Evolutionary conservation across 306 rosid species (phyloP), one percentile per base, ranked within the genome.

Genomic region (Abrus precatorius): DNA sequence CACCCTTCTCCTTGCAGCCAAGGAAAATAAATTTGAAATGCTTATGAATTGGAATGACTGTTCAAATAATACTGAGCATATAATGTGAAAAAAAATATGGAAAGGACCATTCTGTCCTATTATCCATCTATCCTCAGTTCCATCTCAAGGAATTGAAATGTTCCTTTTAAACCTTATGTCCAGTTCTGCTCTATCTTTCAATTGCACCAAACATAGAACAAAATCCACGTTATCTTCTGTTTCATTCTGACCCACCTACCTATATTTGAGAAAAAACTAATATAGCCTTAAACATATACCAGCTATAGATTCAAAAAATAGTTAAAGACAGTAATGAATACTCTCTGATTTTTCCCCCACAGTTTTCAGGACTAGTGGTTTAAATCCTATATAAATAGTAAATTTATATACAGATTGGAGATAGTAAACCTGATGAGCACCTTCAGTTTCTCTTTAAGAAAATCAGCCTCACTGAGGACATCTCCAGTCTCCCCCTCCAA

Each of bases 401-500:
- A 33, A 55, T 65, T 57, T 43, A 82, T 74, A 74, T 28, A 61
- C 76, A 75, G 48, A 75, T 47, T 59, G 57, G 72, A 36, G 12
- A 64, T 76, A 72, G 66, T 14, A 74, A 83, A 75, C 63, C 69
- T 29, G 70, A 48, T 50, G 78, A 79, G 82, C 76, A 95, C 99
- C 99, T 93, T 89, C 73, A 89, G 53, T 84, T 93, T 95, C 89
- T 93, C 99, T 87, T 87, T 95, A 20, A 95, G 92, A 88, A 95
- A 92, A 77, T 93, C 98, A 57, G 98, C 91, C 88, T 95, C 98
- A 52, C 93, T 90, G 69, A 95, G 92, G 83, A 93, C 91, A 66
- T 91, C 92, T 78, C 91, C 84, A 43, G 92, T 44, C 80, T 90
- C 97, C 55, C 98, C 97, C 83, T 92, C 99, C 91, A 95, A 74